phyloP scores from a whole-genome alignment of 2,329 filamentous ascomycete species.

The Capronia epimyces region DNA sequence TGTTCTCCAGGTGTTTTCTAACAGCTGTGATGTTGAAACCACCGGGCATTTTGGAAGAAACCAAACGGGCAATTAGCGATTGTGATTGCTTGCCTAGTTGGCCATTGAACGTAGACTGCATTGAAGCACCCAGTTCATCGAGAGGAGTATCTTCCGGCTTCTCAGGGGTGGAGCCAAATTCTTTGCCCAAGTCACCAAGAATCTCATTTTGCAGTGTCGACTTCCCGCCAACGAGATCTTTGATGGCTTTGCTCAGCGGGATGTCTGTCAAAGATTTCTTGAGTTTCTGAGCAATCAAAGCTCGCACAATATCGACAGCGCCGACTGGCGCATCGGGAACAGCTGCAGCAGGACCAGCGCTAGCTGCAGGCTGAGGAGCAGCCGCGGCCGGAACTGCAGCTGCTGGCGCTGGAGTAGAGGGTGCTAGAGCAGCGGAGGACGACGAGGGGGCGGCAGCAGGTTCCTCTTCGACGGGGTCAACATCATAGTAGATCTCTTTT shows the following conservation, averaged over 20 bases:
- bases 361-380: conserved; percentile 56
- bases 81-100: conserved; percentile 95
- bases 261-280: conserved; percentile 90
- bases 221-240: conserved; percentile 96
- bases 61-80: conserved; percentile 85
- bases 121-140: conserved; percentile 87
- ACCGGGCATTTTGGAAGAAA: conserved; percentile 98
- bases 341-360: conserved; percentile 78
- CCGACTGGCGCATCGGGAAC: conserved; percentile 81
- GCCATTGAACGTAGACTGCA: conserved; percentile 98
- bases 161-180: conserved; percentile 95
- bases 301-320: conserved; percentile 81
- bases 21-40: conserved; percentile 98
- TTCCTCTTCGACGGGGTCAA: conserved; percentile 91
- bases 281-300: conserved; percentile 91
- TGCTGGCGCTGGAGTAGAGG: conserved; percentile 48
- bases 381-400: conserved; percentile 52
- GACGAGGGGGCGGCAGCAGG: conserved; percentile 51
- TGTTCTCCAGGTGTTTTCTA: conserved; percentile 87
- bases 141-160: conserved; percentile 97
- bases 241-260: conserved; percentile 92
- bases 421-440: conserved; percentile 38
- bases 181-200: conserved; percentile 92
- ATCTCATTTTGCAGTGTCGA: conserved; percentile 99
- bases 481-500: conserved; percentile 99